These are phyloP conservation scores for Taxawa tesnikishii DNA, from an alignment of 2,329 filamentous ascomycete species.

Conservation along the genomic window DNA sequence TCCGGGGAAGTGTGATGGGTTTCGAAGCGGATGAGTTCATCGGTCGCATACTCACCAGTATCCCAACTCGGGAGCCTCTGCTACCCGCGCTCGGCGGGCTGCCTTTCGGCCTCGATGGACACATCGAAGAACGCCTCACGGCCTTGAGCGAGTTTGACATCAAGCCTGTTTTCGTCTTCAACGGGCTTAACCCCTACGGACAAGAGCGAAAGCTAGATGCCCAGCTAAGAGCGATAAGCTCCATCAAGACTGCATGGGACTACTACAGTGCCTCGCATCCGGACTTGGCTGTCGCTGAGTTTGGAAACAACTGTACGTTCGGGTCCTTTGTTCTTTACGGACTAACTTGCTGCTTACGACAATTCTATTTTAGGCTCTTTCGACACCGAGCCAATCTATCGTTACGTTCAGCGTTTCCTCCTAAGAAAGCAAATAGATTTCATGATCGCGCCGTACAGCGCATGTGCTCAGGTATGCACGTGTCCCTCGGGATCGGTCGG, in stretches of 20 bases:
- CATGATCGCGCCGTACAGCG: constrained; percentile 75
- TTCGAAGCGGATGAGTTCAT: constrained; percentile 89
- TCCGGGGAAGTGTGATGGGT: constrained; percentile 64
- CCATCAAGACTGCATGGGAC: constrained; percentile 57
- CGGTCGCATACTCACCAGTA: constrained; percentile 58
- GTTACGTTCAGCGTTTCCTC: constrained; percentile 64
- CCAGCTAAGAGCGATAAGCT: constrained; percentile 11
- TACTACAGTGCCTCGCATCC: constrained; percentile 74
- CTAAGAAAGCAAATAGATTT: constrained; percentile 58
- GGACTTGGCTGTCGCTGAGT: constrained; percentile 70
- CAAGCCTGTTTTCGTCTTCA: constrained; percentile 81
- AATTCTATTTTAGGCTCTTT: constrained; percentile 54
- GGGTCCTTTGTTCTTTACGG: constrained; percentile 8
- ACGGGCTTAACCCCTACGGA: constrained; percentile 64
- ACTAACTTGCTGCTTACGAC: not conserved
- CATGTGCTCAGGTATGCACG: constrained; percentile 63
- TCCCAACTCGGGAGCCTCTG: constrained; percentile 69
- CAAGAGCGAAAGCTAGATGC: constrained; percentile 7
- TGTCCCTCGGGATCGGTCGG: too few species aligned
- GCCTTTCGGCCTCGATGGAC: constrained; percentile 60
- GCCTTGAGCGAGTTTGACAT: constrained; percentile 55
- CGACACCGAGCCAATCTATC: constrained; percentile 59
- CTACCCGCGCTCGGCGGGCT: constrained; percentile 81
- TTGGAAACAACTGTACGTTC: constrained; percentile 64
- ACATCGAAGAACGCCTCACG: constrained; percentile 69